A percentile compares a stretch with the other conserved stretches of the same genome.
Evolutionary conservation across 2,329 filamentous ascomycete genomes (phyloP).

Genomic region (Zasmidium angulare): DNA sequence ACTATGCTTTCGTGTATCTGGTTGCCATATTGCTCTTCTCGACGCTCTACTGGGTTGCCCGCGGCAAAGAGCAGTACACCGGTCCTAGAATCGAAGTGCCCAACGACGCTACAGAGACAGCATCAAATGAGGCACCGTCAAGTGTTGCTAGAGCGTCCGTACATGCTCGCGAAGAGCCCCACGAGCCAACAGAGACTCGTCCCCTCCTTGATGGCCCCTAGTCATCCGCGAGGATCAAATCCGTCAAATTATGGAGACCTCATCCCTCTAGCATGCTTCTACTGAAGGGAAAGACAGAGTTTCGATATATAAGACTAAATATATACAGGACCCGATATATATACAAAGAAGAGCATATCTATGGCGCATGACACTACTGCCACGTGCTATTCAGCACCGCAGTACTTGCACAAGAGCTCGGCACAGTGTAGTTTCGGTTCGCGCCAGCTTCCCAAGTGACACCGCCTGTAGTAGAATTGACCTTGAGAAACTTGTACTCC

Average conservation of each 20-base stretch:
- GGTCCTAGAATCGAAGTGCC: conserved; percentile 44
- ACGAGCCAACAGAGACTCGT: no score
- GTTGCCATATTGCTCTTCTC: conserved; percentile 48
- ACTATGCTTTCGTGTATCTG: conserved; percentile 56
- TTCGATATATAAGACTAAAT: no score
- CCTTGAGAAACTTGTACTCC: conserved; percentile 62
- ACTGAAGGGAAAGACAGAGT: no score
- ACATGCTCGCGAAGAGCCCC: no score
- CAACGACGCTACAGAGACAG: conserved; percentile 8
- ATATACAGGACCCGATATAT: background rate
- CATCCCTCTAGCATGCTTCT: no score
- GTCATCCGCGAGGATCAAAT: background rate
- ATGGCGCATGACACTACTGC: background rate
- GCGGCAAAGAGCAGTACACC: conserved; percentile 49
- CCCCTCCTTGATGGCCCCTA: background rate
- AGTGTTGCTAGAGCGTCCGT: no score
- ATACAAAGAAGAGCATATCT: background rate
- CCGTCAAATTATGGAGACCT: background rate
- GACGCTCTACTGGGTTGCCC: conserved; percentile 47
- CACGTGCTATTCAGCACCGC: background rate
- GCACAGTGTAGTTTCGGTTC: conserved; percentile 44
- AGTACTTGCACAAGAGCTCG: conserved; percentile 15
- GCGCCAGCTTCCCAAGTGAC: conserved; percentile 65
- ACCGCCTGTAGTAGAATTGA: conserved; percentile 52
- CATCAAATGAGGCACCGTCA: background rate